Evolutionary conservation across 371 early-diverging fungal genomes (phyloP).

Genomic region (Syncephalastrum contaminatum): DNA sequence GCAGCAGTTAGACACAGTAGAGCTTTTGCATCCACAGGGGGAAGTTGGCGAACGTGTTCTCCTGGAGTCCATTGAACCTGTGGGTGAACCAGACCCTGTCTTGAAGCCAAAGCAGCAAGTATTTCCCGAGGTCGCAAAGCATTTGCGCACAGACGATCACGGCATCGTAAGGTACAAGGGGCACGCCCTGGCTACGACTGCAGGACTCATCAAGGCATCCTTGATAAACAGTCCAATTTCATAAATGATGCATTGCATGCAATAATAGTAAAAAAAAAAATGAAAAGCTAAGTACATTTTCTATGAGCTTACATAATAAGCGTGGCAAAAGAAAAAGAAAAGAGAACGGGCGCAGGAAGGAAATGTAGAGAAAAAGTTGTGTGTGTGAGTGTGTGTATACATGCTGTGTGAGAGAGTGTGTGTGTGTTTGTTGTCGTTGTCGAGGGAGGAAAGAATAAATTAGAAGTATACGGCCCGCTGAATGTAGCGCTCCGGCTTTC

Average conservation of each 20-base stretch:
- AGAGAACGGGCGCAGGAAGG: background rate
- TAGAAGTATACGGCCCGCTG: conserved; percentile 54
- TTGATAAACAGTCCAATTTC: conserved; percentile 43
- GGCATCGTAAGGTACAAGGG: conserved; percentile 55
- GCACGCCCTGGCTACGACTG: conserved; percentile 42
- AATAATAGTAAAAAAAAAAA: background rate
- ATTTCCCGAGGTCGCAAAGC: conserved; percentile 45
- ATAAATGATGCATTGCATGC: conserved; percentile 8
- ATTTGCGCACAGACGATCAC: conserved; percentile 37
- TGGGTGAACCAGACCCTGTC: conserved; percentile 24
- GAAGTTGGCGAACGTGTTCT: conserved; percentile 47
- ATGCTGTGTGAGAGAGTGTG: background rate
- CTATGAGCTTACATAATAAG: conserved; percentile 2
- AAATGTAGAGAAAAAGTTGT: background rate
- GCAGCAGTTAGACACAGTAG: conserved; percentile 36
- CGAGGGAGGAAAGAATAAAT: background rate
- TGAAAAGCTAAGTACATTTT: conserved; percentile 1
- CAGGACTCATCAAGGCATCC: conserved; percentile 40
- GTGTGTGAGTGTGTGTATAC: conserved; percentile 2
- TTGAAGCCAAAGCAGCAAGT: conserved; percentile 60
- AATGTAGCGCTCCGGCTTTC: conserved; percentile 50
- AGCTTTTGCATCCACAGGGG: conserved; percentile 37
- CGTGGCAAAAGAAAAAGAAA: conserved; percentile 3
- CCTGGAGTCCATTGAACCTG: conserved; percentile 17
- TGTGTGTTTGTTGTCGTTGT: background rate